These are phyloP conservation scores for Adenanthera pavonina DNA, from an alignment of 306 rosid genomes.

Conservation along the genomic window DNA sequence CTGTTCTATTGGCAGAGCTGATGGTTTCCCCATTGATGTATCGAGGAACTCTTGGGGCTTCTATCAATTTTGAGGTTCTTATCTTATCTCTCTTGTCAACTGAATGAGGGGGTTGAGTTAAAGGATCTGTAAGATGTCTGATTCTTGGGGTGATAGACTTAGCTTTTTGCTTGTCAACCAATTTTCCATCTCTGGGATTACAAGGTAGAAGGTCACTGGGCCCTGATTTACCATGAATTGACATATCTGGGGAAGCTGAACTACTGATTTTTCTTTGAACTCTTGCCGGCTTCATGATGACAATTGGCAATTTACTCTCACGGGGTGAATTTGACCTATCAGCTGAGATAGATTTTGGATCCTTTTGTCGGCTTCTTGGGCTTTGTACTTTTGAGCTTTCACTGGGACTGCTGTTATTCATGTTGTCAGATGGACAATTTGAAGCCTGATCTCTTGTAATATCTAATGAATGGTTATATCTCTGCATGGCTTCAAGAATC, in stretches of 20 bases:
- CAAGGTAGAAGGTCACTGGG: constrained; percentile 39
- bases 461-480: constrained; percentile 52
- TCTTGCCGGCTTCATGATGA: constrained; percentile 68
- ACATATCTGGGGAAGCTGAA: constrained; percentile 39
- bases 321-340: constrained; percentile 45
- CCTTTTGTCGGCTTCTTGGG: constrained; percentile 48
- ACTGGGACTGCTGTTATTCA: constrained; percentile 34
- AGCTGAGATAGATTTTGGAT: constrained; percentile 30
- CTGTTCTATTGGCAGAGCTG: constrained; percentile 45
- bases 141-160: constrained; percentile 46
- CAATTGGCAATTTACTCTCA: constrained; percentile 53
- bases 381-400: constrained; percentile 52
- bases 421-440: constrained; percentile 47
- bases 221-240: constrained; percentile 43
- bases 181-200: constrained; percentile 50
- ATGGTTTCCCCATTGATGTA: constrained; percentile 43
- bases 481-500: constrained; percentile 92
- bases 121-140: constrained; percentile 41
- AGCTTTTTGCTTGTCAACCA: constrained; percentile 46
- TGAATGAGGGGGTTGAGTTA: constrained; percentile 38
- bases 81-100: constrained; percentile 47
- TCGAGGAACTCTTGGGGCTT: constrained; percentile 46
- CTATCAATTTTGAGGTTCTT: constrained; percentile 49
- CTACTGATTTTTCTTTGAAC: constrained; percentile 47
- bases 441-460: constrained; percentile 60